A percentile compares a stretch with the other conserved stretches of the same genome.
Evolutionary conservation across 2,329 filamentous ascomycete genomes (phyloP).

Genomic region (Fusarium siculi): DNA sequence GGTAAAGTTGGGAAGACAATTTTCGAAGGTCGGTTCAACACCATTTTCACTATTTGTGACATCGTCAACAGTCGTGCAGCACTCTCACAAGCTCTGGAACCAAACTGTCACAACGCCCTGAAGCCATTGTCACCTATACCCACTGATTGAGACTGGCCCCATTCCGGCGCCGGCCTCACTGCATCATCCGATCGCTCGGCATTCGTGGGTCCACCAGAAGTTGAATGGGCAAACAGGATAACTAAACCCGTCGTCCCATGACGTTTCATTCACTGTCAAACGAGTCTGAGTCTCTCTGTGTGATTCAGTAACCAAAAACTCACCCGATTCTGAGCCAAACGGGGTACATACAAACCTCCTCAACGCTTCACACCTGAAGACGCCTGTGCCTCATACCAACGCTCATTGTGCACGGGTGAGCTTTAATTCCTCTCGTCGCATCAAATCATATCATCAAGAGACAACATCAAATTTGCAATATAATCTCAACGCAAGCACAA

Average conservation of each 20-base stretch:
- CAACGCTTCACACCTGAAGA: constrained; percentile 3
- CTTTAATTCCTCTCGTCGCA: constrained; percentile 24
- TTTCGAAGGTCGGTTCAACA: not conserved
- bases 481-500: constrained; percentile 1
- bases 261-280: constrained; percentile 38
- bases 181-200: constrained; percentile 44
- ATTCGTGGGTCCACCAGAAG: constrained; percentile 42
- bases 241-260: constrained; percentile 36
- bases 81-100: not conserved
- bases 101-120: constrained; percentile 2
- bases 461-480: constrained; percentile 7
- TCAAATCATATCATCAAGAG: constrained; percentile 30
- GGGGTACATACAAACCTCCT: not conserved
- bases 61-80: not conserved
- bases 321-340: constrained; percentile 4
- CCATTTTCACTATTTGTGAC: not conserved
- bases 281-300: constrained; percentile 4
- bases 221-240: constrained; percentile 37
- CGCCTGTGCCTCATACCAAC: constrained; percentile 1
- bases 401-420: constrained; percentile 21
- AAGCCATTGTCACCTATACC: constrained; percentile 21
- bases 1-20: not conserved
- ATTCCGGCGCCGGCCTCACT: constrained; percentile 39
- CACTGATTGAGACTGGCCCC: constrained; percentile 27
- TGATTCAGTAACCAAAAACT: constrained; percentile 32